Evolutionary conservation across 768 basidiomycete species (phyloP), one percentile per base, ranked within the genome.

Genomic region (Suillus americanus): DNA sequence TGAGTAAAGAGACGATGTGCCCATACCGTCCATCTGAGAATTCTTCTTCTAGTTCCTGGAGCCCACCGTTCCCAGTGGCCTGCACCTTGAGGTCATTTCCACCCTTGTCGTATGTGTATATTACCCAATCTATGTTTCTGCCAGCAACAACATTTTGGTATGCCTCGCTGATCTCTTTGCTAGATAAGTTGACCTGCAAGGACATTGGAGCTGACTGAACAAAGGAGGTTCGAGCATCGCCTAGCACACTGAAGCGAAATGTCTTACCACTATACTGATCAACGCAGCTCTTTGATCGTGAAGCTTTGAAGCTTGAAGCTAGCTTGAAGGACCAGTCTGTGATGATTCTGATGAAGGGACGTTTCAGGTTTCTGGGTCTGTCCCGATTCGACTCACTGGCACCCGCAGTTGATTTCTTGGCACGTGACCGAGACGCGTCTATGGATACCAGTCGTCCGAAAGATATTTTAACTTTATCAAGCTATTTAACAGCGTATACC

Each of bases 31-130:
- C 96, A 75, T 98, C 95, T 48, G 89, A 92, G 77, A 98, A 99
- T 78, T 97, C 95, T 70, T 98, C 96, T 72, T 92, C 87, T 3
- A 99, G 80, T 70, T 95, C 94, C 68, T 96, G 91, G 13, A 98
- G 82, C 1, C 94, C 94, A n/a, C 90, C 92, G 62, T 80, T 82
- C n/a, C 95, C 95, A 2, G 88, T 90, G 3, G 85, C 82, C 72
- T 96, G 94, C 3, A 96, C 89, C 70, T 93, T 94, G 62, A 97
- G 82, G 76, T 95, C 93, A 71, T 94, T 95, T 1, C 88, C 84
- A 10, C 89, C 89, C 67, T 85, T 88, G 71, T 91, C 90, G 70
- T 93, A 94, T 0, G 93, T 91, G 69, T 90, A 87, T 38, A 94
- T 80, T 3, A 82, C 86, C 92, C 92, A 94, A 70, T 94, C 87